Evolutionary conservation across 2,329 filamentous ascomycete genomes (phyloP), one percentile per base, ranked within the genome.

Genomic region (Helotiales sp.): DNA sequence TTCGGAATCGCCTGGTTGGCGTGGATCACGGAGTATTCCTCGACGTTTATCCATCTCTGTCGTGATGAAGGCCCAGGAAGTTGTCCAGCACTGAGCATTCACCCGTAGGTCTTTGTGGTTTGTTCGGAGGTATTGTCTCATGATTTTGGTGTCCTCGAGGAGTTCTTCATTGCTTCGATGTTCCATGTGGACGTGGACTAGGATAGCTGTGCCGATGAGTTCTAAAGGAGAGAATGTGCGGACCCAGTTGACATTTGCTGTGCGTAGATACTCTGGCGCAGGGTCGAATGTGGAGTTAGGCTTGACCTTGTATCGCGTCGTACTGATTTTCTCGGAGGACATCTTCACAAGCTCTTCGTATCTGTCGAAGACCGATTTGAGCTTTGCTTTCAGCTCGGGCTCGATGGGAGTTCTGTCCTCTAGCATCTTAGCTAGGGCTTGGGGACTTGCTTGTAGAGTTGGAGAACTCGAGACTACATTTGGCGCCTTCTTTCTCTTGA

Each of bases 151-250:
- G 31, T 73, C 71, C 8, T 66, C 67, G 7, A 72, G 58, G 7
- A 74, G 63, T 25, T 71, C 63, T 7, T 63, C 40, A 25, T 70
- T 61, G 13, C 63, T 67, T 24, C 70, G 63, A 17, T 63, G 56
- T 2, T 66, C 63, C 60, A 68, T 70, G 36, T 73, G 65, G 12
- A 64, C 64, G 8, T 68, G 63, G 12, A 74, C 65, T 3, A 74
- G 51, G 34, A 74, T 64, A 1, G 67, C 70, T 4, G 70, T 65
- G 6, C 67, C 67, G 27, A 74, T 62, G 15, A 74, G 64, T 34
- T 74, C 72, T 9, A 74, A 55, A 1, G 72, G 72, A 2, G 69
- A 70, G 58, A 73, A 74, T 12, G 69, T 73, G 30, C 67, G 65
- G 34, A 71, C 69, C 31, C 73, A 67, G 9, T 59, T 62, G 5